Percentiles rank a stretch among this genome's conserved stretches.
phyloP scores from a whole-genome alignment of 164 flowering plant genomes.

The Magnolia kwangsiensis region DNA sequence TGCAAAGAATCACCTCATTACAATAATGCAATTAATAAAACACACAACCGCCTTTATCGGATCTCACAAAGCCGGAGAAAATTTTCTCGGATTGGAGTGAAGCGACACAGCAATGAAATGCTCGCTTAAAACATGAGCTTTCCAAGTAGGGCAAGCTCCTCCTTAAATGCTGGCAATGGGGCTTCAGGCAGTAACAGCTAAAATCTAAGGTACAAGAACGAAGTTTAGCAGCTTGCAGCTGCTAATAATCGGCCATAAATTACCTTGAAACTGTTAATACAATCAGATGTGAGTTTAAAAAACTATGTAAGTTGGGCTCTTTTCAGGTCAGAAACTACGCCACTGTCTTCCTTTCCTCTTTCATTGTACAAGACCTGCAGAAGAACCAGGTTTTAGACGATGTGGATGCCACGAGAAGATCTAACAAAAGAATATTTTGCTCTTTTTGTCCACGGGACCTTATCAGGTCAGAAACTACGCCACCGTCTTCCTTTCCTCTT shows the following conservation, averaged over 20 bases:
- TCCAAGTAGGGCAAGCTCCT: not conserved
- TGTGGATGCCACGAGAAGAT: not conserved
- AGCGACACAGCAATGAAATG: no score
- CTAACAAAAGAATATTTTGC: not conserved
- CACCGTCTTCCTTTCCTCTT: slow-evolving; percentile 58
- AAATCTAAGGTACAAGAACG: not conserved
- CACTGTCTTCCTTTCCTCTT: slow-evolving; percentile 58
- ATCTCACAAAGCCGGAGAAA: no score
- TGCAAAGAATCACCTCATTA: no score
- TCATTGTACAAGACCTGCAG: slow-evolving; percentile 80
- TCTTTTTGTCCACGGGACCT: slow-evolving; percentile 39
- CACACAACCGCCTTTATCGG: no score
- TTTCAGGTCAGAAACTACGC: slow-evolving; percentile 74
- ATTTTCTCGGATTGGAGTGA: no score
- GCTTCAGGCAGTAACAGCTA: not conserved
- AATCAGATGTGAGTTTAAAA: not conserved
- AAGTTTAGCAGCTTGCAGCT: not conserved
- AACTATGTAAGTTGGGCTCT: slow-evolving; percentile 60
- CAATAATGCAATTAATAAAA: no score
- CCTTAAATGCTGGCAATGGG: not conserved
- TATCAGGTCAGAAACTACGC: slow-evolving; percentile 81
- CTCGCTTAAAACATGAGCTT: no score
- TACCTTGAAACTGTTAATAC: slow-evolving; percentile 4
- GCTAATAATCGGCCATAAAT: not conserved
- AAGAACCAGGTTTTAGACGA: not conserved